A percentile compares a stretch with the other conserved stretches of the same genome.
Evolutionary conservation across 139 green algal genomes (phyloP).

Genomic region (Eudorina sp.): DNA sequence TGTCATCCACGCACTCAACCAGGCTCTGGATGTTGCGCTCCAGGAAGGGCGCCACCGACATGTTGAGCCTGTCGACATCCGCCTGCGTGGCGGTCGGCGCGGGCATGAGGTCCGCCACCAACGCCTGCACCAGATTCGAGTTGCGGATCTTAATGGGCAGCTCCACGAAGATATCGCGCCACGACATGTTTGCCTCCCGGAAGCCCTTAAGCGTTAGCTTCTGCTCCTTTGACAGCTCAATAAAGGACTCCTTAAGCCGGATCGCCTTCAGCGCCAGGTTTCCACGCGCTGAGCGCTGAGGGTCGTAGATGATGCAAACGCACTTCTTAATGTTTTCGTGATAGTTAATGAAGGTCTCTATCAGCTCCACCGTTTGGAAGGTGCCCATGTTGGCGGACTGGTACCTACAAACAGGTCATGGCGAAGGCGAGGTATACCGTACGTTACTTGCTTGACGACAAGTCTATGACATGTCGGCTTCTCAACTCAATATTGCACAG

Average conservation of each 20-base stretch:
- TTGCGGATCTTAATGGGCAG: conserved; percentile 86
- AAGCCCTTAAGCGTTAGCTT: conserved; percentile 80
- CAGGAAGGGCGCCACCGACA: conserved; percentile 84
- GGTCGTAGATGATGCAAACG: conserved; percentile 97
- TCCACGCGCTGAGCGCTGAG: conserved; percentile 63
- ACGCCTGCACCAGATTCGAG: conserved; percentile 68
- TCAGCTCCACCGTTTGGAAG: conserved; percentile 95
- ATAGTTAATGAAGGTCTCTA: conserved; percentile 99
- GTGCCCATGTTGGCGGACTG: conserved; percentile 85
- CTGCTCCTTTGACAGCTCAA: conserved; percentile 86
- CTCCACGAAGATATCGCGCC: conserved; percentile 96
- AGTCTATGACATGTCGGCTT: no score
- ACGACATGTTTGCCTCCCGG: conserved; percentile 77
- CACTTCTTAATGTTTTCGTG: conserved; percentile 96
- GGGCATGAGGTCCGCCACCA: conserved; percentile 84
- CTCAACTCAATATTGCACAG: no score
- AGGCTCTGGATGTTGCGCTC: conserved; percentile 93
- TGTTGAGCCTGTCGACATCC: conserved; percentile 85
- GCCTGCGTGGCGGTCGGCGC: conserved; percentile 53
- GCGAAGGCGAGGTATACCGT: no score
- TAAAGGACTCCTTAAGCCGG: conserved; percentile 91
- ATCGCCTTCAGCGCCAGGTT: conserved; percentile 87
- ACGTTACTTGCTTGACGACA: no score
- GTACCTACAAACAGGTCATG: no score
- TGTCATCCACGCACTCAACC: conserved; percentile 95